Conservation (phyloP, 1,284 basidiomycete species). For the Agaricales sp. region DNA sequence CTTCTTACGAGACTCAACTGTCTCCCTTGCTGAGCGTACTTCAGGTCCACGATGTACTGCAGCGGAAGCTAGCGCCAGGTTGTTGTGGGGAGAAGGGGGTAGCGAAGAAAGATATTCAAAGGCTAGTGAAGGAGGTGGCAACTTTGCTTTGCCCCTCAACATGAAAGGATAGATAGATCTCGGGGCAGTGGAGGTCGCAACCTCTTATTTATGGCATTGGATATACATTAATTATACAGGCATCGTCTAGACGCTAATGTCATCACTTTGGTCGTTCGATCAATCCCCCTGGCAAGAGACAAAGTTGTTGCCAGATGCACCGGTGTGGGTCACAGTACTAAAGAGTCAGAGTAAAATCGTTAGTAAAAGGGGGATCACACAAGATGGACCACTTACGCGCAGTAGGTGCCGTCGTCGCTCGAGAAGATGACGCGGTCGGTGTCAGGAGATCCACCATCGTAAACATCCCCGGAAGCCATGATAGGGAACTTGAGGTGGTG, state of each 20-base stretch:
- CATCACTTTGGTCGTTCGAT: too few relatives aligned
- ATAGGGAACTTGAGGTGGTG: conserved; percentile 14
- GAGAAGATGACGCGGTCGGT: conserved; percentile 18
- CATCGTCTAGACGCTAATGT: too few relatives aligned
- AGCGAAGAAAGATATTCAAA: conserved; percentile 51
- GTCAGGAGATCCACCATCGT: conserved; percentile 16
- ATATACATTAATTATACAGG: too few relatives aligned
- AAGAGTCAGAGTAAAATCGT: too few relatives aligned
- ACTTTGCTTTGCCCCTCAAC: conserved; percentile 30
- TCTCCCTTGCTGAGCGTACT: conserved; percentile 61
- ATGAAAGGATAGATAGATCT: too few relatives aligned
- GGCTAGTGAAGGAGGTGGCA: conserved; percentile 58
- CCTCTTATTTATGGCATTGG: too few relatives aligned
- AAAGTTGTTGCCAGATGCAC: conserved; percentile 17
- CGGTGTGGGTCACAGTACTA: conserved; percentile 22
- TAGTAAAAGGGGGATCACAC: too few relatives aligned
- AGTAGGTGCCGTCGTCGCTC: conserved; percentile 15
- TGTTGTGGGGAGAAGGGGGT: conserved; percentile 41
- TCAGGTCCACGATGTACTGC: conserved; percentile 43
- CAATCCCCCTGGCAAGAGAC: conserved; percentile 19
- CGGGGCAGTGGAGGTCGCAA: too few relatives aligned
- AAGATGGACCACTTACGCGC: conserved; percentile 15
- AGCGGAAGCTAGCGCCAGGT: conserved; percentile 38
- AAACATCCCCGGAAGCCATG: conserved; percentile 10
- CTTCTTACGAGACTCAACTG: conserved; percentile 44